Conservation (phyloP, 2,329 filamentous ascomycete species). For the Thelonectria olida region DNA sequence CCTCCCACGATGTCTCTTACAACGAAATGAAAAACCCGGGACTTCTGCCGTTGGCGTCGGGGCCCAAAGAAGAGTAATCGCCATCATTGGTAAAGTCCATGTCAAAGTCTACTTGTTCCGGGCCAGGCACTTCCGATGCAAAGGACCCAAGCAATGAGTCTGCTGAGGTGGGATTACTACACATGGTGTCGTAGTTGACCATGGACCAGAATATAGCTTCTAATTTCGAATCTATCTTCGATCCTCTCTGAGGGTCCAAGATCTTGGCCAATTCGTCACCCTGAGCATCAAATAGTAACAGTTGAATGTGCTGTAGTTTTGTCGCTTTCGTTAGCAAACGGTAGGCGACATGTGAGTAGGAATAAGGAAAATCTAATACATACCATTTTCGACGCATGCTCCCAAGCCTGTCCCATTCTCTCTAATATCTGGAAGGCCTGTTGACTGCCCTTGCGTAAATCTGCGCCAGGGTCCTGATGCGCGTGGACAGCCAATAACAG, state of each 20-base stretch:
- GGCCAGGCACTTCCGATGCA: background rate
- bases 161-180: background rate
- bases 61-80: background rate
- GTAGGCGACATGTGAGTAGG: too few relatives aligned
- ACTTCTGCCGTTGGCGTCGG: too few relatives aligned
- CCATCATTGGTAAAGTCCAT: background rate
- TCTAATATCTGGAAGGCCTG: slow-evolving; percentile 5
- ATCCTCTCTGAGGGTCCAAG: slow-evolving; percentile 2
- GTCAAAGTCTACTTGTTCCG: too few relatives aligned
- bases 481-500: slow-evolving; percentile 9
- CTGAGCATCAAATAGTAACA: slow-evolving; percentile 18
- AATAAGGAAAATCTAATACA: background rate
- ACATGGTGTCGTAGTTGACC: slow-evolving; percentile 23
- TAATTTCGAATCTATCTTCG: slow-evolving; percentile 7
- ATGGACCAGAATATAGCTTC: slow-evolving; percentile 20
- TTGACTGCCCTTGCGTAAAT: slow-evolving; percentile 1
- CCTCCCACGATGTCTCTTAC: too few relatives aligned
- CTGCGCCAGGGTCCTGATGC: background rate
- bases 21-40: too few relatives aligned
- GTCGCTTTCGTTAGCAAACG: too few relatives aligned
- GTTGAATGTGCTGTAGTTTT: slow-evolving; percentile 9
- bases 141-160: background rate
- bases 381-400: slow-evolving; percentile 27
- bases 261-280: slow-evolving; percentile 10
- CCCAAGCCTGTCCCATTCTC: slow-evolving; percentile 16